phyloP scores from a whole-genome alignment of 345 rosid species.

The Syzygium oleosum region DNA sequence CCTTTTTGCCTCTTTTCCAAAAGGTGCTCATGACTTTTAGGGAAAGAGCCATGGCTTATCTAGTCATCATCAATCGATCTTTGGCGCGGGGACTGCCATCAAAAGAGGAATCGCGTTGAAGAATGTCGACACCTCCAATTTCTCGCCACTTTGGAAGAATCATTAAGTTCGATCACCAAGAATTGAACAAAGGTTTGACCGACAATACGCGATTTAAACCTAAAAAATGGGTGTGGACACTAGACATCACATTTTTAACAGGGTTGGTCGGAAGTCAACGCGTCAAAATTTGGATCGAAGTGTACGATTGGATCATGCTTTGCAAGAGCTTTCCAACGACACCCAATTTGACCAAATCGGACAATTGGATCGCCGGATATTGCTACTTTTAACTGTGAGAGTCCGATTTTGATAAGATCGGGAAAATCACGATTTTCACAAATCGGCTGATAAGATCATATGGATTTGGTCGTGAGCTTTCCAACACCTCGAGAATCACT shows the following conservation, averaged over 20 bases:
- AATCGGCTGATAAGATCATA: rapidly evolving
- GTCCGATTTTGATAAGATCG: rapidly evolving
- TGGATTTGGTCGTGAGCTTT: not conserved
- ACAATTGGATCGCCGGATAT: not conserved
- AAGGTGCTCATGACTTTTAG: not conserved
- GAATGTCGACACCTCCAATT: not conserved
- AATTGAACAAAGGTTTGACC: not conserved
- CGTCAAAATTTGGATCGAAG: not conserved
- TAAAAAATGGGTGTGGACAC: not conserved
- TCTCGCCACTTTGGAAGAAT: not conserved
- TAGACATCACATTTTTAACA: not conserved
- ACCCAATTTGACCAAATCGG: not conserved
- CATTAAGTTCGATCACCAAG: not conserved
- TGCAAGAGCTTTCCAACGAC: not conserved
- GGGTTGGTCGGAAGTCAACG: rapidly evolving
- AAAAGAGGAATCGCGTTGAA: not conserved
- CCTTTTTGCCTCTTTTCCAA: not conserved
- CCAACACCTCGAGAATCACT: not conserved
- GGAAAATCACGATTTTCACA: not conserved
- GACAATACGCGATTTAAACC: not conserved
- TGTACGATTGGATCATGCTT: not conserved
- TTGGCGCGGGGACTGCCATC: not conserved
- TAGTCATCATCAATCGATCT: not conserved
- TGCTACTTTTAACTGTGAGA: not conserved
- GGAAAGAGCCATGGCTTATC: not conserved